Conservation (phyloP, 208 protist species). For the Balamuthia mandrillaris region DNA sequence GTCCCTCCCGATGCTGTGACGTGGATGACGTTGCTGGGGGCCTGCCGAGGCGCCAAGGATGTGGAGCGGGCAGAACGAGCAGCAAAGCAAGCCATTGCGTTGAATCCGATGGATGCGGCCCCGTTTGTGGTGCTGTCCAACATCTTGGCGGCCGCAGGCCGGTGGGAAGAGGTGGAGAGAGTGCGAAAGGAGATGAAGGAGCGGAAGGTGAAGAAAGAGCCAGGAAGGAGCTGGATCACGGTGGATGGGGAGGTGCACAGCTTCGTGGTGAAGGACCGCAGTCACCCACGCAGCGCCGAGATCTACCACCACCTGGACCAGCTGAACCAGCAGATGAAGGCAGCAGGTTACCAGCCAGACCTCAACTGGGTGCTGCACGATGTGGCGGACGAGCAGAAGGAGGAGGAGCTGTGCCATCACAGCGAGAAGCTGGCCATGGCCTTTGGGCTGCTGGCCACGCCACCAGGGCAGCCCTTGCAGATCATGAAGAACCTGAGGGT, state of each 20-base stretch:
- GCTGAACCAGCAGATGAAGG: background rate
- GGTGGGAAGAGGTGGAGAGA: background rate
- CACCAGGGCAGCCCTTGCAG: background rate
- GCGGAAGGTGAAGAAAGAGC: background rate
- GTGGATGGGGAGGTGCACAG: background rate
- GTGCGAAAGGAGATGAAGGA: slow-evolving; percentile 7
- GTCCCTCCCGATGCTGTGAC: background rate
- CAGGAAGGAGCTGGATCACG: slow-evolving; percentile 19
- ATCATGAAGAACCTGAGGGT: slow-evolving; percentile 36
- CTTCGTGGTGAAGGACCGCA: slow-evolving; percentile 5
- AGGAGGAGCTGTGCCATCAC: slow-evolving; percentile 21
- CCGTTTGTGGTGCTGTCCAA: slow-evolving; percentile 2
- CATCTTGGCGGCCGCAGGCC: background rate
- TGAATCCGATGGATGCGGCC: background rate
- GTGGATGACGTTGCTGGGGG: background rate
- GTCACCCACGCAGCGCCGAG: background rate
- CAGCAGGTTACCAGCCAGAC: slow-evolving; percentile 3
- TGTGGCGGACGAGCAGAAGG: slow-evolving; percentile 28
- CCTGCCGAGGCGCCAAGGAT: background rate
- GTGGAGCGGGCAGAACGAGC: background rate
- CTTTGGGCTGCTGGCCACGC: slow-evolving; percentile 18
- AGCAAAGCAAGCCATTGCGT: background rate
- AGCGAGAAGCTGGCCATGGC: slow-evolving; percentile 29
- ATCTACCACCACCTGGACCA: background rate
- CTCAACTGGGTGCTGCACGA: background rate